Conservation (phyloP, 179 eudicot genomes). For the Beta corolliflora region DNA sequence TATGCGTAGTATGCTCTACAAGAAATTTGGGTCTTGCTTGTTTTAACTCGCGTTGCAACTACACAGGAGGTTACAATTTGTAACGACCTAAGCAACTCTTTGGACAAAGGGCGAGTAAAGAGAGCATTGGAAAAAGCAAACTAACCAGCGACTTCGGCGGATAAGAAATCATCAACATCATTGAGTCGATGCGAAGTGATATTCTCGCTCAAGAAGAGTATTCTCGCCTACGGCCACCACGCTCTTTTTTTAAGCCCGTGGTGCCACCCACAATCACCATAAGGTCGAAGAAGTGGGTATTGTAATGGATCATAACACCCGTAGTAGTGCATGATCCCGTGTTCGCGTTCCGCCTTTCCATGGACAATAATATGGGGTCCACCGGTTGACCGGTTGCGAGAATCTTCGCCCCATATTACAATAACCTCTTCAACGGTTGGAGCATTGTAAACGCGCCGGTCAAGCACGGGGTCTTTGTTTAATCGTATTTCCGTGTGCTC, state of each 20-base stretch:
- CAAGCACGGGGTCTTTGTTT: not conserved
- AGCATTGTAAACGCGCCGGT: not conserved
- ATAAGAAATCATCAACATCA: not conserved
- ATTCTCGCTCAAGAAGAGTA: too few species aligned
- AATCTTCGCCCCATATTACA: not conserved
- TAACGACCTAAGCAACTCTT: too few species aligned
- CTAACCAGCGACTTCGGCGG: not conserved
- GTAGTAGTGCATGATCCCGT: not conserved
- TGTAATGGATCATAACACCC: slow-evolving; percentile 20
- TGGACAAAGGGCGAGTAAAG: too few species aligned
- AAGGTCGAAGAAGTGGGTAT: too few species aligned
- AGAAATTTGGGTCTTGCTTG: not conserved
- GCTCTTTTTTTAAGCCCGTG: too few species aligned
- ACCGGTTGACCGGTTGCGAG: not conserved
- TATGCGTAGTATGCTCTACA: slow-evolving; percentile 2
- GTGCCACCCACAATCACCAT: too few species aligned
- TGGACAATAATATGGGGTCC: not conserved
- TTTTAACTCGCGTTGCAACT: too few species aligned
- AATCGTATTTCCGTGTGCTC: not conserved
- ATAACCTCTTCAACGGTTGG: not conserved
- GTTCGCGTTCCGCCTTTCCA: not conserved
- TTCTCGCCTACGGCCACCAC: too few species aligned
- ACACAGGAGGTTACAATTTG: too few species aligned
- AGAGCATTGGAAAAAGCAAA: too few species aligned
- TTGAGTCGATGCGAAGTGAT: too few species aligned